Conservation (phyloP, 116 monocot species). For the Iris pallida region DNA sequence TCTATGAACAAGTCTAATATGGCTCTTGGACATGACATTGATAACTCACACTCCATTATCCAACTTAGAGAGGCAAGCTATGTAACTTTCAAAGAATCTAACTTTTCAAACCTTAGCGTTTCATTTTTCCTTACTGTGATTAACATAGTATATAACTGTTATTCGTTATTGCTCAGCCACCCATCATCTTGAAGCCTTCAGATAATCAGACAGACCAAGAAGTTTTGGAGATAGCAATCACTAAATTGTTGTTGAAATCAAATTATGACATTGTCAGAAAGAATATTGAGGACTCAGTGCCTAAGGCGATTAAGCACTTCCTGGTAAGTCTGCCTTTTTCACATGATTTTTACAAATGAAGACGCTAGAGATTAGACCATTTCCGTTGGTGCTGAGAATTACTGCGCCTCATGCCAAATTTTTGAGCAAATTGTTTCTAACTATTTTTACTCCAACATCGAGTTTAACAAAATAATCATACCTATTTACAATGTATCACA, state of each 20-base stretch:
- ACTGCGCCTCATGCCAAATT: no score
- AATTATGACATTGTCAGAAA: conserved; percentile 86
- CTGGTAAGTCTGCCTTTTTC: conserved; percentile 37
- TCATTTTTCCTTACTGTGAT: background rate
- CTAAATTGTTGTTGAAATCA: conserved; percentile 52
- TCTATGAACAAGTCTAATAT: conserved; percentile 13
- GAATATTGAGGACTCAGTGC: conserved; percentile 58
- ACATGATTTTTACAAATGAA: no score
- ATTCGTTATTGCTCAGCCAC: conserved; percentile 22
- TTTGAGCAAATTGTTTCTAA: no score
- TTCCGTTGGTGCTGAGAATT: no score
- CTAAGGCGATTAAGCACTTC: conserved; percentile 83
- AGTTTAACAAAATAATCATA: no score
- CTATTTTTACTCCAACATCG: no score
- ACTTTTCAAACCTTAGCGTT: background rate
- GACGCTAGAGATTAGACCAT: no score
- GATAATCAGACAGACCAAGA: conserved; percentile 39
- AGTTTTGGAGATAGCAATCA: conserved; percentile 36
- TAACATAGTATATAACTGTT: background rate
- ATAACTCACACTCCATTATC: conserved; percentile 33
- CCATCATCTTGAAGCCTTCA: conserved; percentile 37
- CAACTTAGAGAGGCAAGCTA: conserved; percentile 48
- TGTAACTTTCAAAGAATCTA: background rate
- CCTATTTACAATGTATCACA: no score
- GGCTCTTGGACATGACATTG: conserved; percentile 19